Percentiles rank a stretch among this genome's conserved stretches.
Evolutionary conservation across 225 moss, liverwort and hornwort species (phyloP).

Genomic region (Climacium dendroides): DNA sequence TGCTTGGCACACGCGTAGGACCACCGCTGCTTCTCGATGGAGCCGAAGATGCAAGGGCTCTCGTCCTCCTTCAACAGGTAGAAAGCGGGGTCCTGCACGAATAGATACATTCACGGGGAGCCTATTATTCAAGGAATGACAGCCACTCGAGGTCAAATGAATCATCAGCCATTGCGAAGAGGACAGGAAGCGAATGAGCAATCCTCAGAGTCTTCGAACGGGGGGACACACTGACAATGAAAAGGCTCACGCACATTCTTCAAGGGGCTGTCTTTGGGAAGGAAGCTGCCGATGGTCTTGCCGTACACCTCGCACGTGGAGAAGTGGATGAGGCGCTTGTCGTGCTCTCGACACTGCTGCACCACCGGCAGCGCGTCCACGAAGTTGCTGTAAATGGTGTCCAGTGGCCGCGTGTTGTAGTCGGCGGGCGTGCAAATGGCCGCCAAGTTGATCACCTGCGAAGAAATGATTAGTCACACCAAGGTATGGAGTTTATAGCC

Average conservation of each 20-base stretch:
- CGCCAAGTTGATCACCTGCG: conserved; percentile 45
- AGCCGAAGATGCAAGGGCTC: conserved; percentile 41
- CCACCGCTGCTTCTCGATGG: conserved; percentile 50
- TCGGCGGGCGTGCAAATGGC: conserved; percentile 54
- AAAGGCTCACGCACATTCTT: conserved; percentile 1
- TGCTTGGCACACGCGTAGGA: conserved; percentile 55
- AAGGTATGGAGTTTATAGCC: no score
- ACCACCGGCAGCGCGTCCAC: conserved; percentile 52
- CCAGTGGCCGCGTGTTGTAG: conserved; percentile 49
- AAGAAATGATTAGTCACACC: neutral
- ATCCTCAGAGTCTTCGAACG: neutral
- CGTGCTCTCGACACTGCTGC: conserved; percentile 27
- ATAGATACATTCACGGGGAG: neutral
- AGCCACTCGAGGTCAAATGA: neutral
- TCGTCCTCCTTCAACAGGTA: conserved; percentile 39
- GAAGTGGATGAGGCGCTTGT: conserved; percentile 46
- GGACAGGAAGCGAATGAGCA: neutral
- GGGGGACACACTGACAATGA: neutral
- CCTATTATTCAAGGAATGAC: neutral
- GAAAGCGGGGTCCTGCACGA: conserved; percentile 6
- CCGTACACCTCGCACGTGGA: conserved; percentile 57
- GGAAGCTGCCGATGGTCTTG: conserved; percentile 49
- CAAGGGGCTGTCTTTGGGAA: conserved; percentile 24
- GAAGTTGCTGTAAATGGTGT: conserved; percentile 60
- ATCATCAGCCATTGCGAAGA: neutral